phyloP scores from a whole-genome alignment of 257 asterid genomes.

The Capsicum pubescens region DNA sequence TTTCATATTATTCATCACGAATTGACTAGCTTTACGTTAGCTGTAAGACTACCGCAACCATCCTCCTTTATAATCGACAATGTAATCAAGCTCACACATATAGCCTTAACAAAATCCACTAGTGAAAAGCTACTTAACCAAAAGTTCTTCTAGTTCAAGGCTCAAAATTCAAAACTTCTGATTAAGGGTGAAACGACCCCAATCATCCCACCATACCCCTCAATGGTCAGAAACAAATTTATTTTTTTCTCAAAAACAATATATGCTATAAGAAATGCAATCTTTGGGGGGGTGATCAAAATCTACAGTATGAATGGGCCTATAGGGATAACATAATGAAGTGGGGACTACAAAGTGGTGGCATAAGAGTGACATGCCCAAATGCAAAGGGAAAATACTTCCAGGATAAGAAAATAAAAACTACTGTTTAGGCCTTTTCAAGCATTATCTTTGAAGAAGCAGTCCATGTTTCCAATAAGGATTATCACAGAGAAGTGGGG shows the following conservation, averaged over 20 bases:
- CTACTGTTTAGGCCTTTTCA: constrained; percentile 26
- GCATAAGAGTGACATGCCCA: constrained; percentile 25
- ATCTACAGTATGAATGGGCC: neutral
- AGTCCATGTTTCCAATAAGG: neutral
- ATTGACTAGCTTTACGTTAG: neutral
- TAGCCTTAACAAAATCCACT: neutral
- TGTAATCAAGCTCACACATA: neutral
- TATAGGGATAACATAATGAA: neutral
- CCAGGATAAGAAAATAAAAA: neutral
- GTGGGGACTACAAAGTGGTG: constrained; percentile 35
- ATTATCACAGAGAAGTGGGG: constrained; percentile 43
- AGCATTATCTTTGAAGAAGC: constrained; percentile 20
- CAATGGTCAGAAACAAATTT: neutral
- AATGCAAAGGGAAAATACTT: constrained; percentile 15
- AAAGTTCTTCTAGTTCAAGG: neutral
- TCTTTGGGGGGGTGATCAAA: neutral
- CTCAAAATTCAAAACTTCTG: neutral
- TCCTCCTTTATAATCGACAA: neutral
- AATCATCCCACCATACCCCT: neutral
- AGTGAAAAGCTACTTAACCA: neutral
- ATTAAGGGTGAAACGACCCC: neutral
- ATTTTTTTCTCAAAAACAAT: too few relatives aligned
- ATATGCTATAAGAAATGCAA: neutral
- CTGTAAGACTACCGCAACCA: neutral
- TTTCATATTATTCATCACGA: neutral